phyloP scores from a whole-genome alignment of 2,329 filamentous ascomycete genomes.

The Teratosphaeriaceae sp. region DNA sequence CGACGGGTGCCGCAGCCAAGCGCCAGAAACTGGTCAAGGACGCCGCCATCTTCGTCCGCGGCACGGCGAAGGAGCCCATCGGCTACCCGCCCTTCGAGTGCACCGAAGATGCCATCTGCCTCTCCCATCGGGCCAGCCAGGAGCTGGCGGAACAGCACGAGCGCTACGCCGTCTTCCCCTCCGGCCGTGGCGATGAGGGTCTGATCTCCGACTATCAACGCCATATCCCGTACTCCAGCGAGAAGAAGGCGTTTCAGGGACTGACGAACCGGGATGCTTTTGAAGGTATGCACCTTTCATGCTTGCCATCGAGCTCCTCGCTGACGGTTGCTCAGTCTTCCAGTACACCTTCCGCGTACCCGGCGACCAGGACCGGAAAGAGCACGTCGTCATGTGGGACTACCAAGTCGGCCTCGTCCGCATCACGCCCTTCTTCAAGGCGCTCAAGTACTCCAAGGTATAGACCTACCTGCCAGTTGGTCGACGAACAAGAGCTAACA shows the following conservation, averaged over 20 bases:
- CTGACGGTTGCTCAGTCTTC: constrained; percentile 53
- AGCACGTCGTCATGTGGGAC: constrained; percentile 82
- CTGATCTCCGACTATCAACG: constrained; percentile 42
- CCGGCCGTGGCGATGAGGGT: constrained; percentile 39
- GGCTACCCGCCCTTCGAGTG: constrained; percentile 70
- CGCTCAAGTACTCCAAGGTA: constrained; percentile 80
- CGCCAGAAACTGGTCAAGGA: constrained; percentile 59
- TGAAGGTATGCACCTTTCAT: constrained; percentile 57
- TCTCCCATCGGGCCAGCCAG: constrained; percentile 28
- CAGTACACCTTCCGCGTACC: constrained; percentile 75
- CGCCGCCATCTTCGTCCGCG: constrained; percentile 54
- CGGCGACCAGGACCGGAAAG: constrained; percentile 54
- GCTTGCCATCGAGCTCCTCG: constrained; percentile 8
- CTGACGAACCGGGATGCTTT: constrained; percentile 86
- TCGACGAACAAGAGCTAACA: background rate
- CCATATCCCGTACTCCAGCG: constrained; percentile 90
- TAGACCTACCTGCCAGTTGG: constrained; percentile 3
- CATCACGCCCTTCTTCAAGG: constrained; percentile 93
- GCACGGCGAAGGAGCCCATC: constrained; percentile 58
- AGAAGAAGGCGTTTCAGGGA: constrained; percentile 80
- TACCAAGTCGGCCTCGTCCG: constrained; percentile 91
- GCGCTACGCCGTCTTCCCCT: constrained; percentile 59
- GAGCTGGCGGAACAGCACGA: constrained; percentile 52
- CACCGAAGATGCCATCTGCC: constrained; percentile 33
- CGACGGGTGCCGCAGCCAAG: constrained; percentile 18